Percentiles rank a stretch among this genome's conserved stretches.
Conservation (phyloP, 2,329 filamentous ascomycete species). For the Colletotrichum chrysophilum region DNA sequence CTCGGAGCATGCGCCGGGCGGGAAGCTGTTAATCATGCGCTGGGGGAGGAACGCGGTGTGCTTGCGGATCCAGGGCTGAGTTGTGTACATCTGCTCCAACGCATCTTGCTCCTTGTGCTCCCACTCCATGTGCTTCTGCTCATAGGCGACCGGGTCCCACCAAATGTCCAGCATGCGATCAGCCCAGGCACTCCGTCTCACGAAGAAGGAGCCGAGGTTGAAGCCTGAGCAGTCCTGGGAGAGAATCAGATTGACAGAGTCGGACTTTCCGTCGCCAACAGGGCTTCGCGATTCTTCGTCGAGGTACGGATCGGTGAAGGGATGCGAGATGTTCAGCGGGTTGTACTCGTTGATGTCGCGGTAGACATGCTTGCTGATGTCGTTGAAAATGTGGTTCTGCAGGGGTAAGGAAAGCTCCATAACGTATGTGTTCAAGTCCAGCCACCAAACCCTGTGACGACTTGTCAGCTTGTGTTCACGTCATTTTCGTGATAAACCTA, state of each 20-base stretch:
- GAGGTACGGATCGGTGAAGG: constrained; percentile 75
- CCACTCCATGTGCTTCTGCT: constrained; percentile 99
- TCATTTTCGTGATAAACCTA: constrained; percentile 50
- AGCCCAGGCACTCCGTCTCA: constrained; percentile 85
- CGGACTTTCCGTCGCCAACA: constrained; percentile 75
- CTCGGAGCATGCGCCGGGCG: constrained; percentile 84
- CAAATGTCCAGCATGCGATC: constrained; percentile 92
- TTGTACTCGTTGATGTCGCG: constrained; percentile 98
- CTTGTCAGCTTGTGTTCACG: background rate
- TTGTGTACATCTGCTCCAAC: constrained; percentile 87
- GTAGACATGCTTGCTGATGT: constrained; percentile 77
- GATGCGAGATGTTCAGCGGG: constrained; percentile 91
- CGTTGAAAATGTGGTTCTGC: constrained; percentile 87
- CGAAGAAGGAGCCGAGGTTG: constrained; percentile 95
- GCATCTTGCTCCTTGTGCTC: constrained; percentile 99
- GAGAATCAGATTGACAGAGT: constrained; percentile 86
- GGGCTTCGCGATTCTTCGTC: constrained; percentile 75
- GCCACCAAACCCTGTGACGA: constrained; percentile 89
- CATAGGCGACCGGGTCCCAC: constrained; percentile 98
- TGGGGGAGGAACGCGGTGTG: constrained; percentile 90
- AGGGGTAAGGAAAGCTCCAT: constrained; percentile 95
- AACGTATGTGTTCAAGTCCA: constrained; percentile 95
- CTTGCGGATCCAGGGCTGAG: constrained; percentile 90
- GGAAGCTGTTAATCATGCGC: constrained; percentile 93
- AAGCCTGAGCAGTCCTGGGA: constrained; percentile 96